Percentiles rank a stretch among this genome's conserved stretches.
Conservation (phyloP, 1,139 yeast genomes). For the Suhomyces chickasaworum region DNA sequence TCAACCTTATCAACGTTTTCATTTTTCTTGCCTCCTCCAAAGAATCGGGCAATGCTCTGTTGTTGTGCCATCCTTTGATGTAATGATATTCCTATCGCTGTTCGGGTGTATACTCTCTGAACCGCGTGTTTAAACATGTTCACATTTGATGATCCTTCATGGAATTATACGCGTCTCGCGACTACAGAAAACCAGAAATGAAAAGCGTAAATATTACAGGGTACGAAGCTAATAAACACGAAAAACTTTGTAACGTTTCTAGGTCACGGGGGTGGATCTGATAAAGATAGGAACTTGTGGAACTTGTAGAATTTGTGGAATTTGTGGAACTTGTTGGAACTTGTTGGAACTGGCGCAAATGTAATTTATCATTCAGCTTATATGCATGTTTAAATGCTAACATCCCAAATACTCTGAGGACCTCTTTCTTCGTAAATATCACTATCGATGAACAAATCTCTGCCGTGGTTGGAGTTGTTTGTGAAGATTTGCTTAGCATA, state of each 20-base stretch:
- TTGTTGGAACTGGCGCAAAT: no score
- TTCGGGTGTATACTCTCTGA: neutral
- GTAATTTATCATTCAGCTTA: no score
- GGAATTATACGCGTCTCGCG: slow-evolving; percentile 3
- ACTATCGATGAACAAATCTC: slow-evolving; percentile 70
- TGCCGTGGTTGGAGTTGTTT: slow-evolving; percentile 55
- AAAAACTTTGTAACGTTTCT: neutral
- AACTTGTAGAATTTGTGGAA: no score
- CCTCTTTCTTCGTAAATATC: slow-evolving; percentile 80
- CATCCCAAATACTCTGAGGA: slow-evolving; percentile 66
- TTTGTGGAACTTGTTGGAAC: no score
- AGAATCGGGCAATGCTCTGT: slow-evolving; percentile 40
- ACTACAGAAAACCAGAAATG: slow-evolving; percentile 1
- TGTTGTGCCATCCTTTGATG: slow-evolving; percentile 36
- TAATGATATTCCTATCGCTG: neutral
- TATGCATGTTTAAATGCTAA: slow-evolving; percentile 28
- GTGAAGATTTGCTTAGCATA: slow-evolving; percentile 83
- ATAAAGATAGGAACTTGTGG: no score
- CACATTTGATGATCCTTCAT: neutral
- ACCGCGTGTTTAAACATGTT: slow-evolving; percentile 8
- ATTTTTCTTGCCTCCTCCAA: slow-evolving; percentile 19
- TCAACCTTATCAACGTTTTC: neutral
- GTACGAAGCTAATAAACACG: neutral
- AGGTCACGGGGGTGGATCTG: no score
- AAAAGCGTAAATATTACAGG: slow-evolving; percentile 4